These are phyloP conservation scores for Venturia effusa DNA, from an alignment of 2,329 filamentous ascomycete species.

Conservation along the genomic window DNA sequence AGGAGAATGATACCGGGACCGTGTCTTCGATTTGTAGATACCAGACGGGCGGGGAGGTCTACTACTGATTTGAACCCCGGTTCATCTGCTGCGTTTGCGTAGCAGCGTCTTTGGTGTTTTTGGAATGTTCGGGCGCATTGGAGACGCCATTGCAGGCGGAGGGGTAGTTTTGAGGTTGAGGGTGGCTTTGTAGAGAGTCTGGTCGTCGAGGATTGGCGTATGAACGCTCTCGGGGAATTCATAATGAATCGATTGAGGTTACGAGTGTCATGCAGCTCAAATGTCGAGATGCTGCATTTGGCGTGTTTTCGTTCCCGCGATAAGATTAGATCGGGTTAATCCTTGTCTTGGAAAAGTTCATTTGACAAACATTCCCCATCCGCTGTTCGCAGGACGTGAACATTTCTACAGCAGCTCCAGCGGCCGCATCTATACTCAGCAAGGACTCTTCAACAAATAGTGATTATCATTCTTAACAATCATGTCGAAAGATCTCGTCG, in stretches of 20 bases:
- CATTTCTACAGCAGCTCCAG: background rate
- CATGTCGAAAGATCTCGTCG: background rate
- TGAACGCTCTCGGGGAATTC: background rate
- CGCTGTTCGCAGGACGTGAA: no score
- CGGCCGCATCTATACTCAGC: background rate
- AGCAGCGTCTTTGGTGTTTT: conserved; percentile 17
- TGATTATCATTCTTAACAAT: background rate
- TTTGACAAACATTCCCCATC: no score
- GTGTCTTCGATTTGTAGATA: conserved; percentile 65
- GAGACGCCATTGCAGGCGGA: background rate
- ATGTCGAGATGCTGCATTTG: background rate
- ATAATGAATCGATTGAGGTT: conserved; percentile 1
- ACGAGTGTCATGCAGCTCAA: background rate
- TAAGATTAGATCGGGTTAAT: conserved; percentile 2
- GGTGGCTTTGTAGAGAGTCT: background rate
- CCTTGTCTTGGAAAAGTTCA: background rate
- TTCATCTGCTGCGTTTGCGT: conserved; percentile 54
- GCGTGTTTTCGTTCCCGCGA: background rate
- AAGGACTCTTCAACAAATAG: background rate
- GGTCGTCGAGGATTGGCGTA: conserved; percentile 2
- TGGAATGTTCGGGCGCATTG: conserved; percentile 5
- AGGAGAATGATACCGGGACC: conserved; percentile 72
- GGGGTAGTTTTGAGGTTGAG: background rate
- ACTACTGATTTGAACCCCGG: conserved; percentile 75
- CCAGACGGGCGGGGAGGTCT: conserved; percentile 71